These are phyloP conservation scores for Lipomyces kockii DNA, from an alignment of 805 yeast genomes.

Conservation along the genomic window DNA sequence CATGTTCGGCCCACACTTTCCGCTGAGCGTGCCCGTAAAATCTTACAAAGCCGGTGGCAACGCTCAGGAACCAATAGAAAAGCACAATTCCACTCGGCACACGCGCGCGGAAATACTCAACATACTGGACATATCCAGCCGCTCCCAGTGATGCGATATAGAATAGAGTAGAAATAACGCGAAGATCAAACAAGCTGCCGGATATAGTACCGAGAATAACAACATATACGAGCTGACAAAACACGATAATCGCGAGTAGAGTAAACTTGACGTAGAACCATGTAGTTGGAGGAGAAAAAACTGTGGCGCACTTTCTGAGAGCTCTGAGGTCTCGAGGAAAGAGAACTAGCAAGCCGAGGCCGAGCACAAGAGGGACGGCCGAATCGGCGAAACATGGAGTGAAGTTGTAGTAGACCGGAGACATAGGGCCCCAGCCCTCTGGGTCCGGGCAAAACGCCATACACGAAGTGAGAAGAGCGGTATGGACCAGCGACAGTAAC, in stretches of 20 bases:
- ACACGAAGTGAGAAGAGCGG: background rate
- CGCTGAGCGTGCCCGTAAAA: conserved; percentile 31
- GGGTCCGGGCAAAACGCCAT: conserved; percentile 32
- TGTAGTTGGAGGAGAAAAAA: background rate
- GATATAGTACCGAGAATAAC: conserved; percentile 37
- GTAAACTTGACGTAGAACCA: conserved; percentile 15
- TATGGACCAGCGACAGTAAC: background rate
- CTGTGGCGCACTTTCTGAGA: conserved; percentile 6
- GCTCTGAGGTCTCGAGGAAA: conserved; percentile 24
- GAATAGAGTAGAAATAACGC: conserved; percentile 46
- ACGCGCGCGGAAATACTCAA: conserved; percentile 68
- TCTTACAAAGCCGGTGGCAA: conserved; percentile 42
- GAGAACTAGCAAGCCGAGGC: conserved; percentile 23
- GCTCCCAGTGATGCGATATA: conserved; percentile 54
- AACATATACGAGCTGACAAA: conserved; percentile 22
- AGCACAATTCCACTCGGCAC: conserved; percentile 71
- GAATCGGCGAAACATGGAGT: conserved; percentile 49
- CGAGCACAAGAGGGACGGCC: conserved; percentile 42
- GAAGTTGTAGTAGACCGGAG: conserved; percentile 39
- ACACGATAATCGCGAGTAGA: conserved; percentile 8
- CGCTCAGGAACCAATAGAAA: conserved; percentile 68
- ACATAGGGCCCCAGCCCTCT: conserved; percentile 48
- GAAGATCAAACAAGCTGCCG: conserved; percentile 42
- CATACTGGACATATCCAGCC: conserved; percentile 55
- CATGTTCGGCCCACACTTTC: conserved; percentile 6